These are phyloP conservation scores for Pythium phragmitis DNA, from an alignment of 352 stramenopile species.

Conservation along the genomic window DNA sequence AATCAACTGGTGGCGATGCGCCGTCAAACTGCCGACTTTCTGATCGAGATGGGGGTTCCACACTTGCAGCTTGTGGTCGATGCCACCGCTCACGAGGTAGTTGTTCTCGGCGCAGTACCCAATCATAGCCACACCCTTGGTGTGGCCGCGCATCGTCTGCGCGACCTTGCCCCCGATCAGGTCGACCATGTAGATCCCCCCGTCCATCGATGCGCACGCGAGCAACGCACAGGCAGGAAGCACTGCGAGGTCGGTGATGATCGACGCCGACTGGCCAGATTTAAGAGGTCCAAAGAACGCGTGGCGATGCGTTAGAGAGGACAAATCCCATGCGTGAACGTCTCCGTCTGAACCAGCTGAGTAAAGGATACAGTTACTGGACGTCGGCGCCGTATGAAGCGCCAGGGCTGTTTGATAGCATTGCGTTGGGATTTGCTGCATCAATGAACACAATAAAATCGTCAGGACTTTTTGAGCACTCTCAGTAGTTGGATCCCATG, in stretches of 20 bases:
- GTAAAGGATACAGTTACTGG: slow-evolving; percentile 28
- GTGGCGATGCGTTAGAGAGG: slow-evolving; percentile 31
- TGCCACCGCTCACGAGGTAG: slow-evolving; percentile 53
- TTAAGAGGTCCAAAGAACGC: slow-evolving; percentile 36
- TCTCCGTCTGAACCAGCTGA: slow-evolving; percentile 39
- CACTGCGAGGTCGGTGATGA: slow-evolving; percentile 39
- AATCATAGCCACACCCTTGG: slow-evolving; percentile 43
- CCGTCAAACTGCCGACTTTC: slow-evolving; percentile 46
- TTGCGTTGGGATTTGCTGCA: slow-evolving; percentile 52
- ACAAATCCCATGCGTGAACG: slow-evolving; percentile 46
- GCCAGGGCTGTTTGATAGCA: slow-evolving; percentile 39
- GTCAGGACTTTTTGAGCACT: too few species aligned
- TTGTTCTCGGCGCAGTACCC: slow-evolving; percentile 45
- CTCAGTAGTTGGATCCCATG: neutral
- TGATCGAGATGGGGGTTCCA: slow-evolving; percentile 66
- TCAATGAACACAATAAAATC: too few species aligned
- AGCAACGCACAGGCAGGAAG: slow-evolving; percentile 37
- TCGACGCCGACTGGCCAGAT: slow-evolving; percentile 18
- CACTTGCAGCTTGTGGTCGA: slow-evolving; percentile 54
- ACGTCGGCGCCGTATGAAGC: slow-evolving; percentile 6
- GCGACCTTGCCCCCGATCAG: slow-evolving; percentile 27
- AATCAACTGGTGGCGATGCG: slow-evolving; percentile 47
- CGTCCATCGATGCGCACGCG: slow-evolving; percentile 42
- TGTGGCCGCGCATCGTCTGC: slow-evolving; percentile 41
- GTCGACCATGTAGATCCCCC: slow-evolving; percentile 60